Conservation (phyloP, 2,329 filamentous ascomycete genomes). For the Acephala macrosclerotiorum region DNA sequence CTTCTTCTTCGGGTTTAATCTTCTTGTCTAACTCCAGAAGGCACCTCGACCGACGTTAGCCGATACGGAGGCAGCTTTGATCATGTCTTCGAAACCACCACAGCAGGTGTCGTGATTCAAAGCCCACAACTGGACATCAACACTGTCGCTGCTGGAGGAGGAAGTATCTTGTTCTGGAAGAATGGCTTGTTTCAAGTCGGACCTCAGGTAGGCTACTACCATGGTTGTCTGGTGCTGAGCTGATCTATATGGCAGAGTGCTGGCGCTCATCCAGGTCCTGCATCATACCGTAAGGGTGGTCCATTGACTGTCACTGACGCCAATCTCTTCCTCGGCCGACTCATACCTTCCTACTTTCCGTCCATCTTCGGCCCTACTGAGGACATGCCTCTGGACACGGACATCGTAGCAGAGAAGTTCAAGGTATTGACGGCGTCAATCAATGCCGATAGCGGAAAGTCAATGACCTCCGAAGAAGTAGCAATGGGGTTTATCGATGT, state of each 20-base stretch:
- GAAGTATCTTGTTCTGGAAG: constrained; percentile 65
- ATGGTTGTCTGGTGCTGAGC: background rate
- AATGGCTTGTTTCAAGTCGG: constrained; percentile 76
- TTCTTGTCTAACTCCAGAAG: constrained; percentile 37
- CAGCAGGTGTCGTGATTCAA: constrained; percentile 78
- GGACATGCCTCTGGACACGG: constrained; percentile 70
- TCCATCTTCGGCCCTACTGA: constrained; percentile 51
- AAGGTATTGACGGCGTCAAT: constrained; percentile 78
- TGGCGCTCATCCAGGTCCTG: constrained; percentile 46
- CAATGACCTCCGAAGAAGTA: constrained; percentile 69
- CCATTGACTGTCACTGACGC: constrained; percentile 90
- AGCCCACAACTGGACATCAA: constrained; percentile 82
- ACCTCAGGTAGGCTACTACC: constrained; percentile 53
- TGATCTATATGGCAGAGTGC: background rate
- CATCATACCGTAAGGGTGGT: constrained; percentile 65
- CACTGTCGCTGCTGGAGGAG: constrained; percentile 55
- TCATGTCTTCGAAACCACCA: constrained; percentile 79
- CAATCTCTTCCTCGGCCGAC: constrained; percentile 81
- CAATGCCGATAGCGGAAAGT: constrained; percentile 70
- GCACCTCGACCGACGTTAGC: constrained; percentile 73
- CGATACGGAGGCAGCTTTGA: constrained; percentile 71
- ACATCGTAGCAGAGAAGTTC: constrained; percentile 77
- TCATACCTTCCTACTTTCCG: constrained; percentile 89
- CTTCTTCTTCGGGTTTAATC: background rate
- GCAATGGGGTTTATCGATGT: constrained; percentile 79